These are phyloP conservation scores for Aspergillus steynii DNA, from an alignment of 495 filamentous ascomycete species.

Conservation along the genomic window DNA sequence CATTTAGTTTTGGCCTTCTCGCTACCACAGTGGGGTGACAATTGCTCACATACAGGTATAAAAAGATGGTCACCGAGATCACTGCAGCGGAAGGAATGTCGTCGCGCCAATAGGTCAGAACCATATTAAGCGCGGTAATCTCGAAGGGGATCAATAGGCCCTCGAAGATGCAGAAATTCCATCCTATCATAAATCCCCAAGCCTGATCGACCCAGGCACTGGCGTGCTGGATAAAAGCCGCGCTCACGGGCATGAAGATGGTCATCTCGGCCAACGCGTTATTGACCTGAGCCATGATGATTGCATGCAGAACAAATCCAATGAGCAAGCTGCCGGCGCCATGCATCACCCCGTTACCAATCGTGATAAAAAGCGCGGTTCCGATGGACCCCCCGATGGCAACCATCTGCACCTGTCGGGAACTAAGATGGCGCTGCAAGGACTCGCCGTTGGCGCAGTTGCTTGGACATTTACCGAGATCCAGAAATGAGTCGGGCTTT, in stretches of 20 bases:
- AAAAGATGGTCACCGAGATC: slow-evolving; percentile 52
- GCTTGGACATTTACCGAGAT: too few relatives aligned
- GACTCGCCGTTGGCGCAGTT: too few relatives aligned
- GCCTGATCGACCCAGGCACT: slow-evolving; percentile 53
- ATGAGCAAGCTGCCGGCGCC: not conserved
- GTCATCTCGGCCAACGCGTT: slow-evolving; percentile 46
- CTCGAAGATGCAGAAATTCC: slow-evolving; percentile 65
- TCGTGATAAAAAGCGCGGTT: slow-evolving; percentile 32
- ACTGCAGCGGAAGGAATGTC: slow-evolving; percentile 62
- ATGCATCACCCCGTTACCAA: slow-evolving; percentile 11
- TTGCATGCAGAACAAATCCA: slow-evolving; percentile 23
- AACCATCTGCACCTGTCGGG: slow-evolving; percentile 12
- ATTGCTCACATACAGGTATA: slow-evolving; percentile 7
- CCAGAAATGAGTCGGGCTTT: too few relatives aligned
- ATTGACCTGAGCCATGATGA: slow-evolving; percentile 9
- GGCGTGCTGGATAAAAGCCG: slow-evolving; percentile 48
- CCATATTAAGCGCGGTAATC: slow-evolving; percentile 65
- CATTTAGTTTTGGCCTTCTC: too few relatives aligned
- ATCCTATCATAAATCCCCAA: slow-evolving; percentile 51
- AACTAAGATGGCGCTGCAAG: too few relatives aligned
- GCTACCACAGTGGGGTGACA: too few relatives aligned
- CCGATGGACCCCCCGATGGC: slow-evolving; percentile 22
- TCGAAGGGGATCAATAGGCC: slow-evolving; percentile 71
- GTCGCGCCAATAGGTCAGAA: slow-evolving; percentile 68
- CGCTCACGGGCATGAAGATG: slow-evolving; percentile 52